Conservation (phyloP, 257 asterid species). For the Cinchona pubescens region DNA sequence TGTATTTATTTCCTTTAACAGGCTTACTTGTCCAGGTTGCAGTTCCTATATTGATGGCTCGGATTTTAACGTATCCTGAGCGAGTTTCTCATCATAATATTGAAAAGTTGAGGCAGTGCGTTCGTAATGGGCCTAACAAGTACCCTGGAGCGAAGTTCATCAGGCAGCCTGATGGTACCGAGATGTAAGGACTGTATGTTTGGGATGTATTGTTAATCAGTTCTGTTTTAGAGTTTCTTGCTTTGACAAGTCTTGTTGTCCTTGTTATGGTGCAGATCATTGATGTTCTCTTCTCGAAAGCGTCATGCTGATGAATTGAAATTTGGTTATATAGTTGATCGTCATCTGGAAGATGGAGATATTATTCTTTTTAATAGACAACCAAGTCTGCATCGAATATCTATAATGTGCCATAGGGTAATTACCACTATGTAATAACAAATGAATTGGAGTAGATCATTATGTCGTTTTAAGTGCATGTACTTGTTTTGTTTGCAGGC, state of each 20-base stretch:
- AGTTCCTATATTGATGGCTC: slow-evolving; percentile 82
- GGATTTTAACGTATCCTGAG: slow-evolving; percentile 81
- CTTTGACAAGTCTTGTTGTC: not conserved
- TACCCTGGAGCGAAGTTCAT: slow-evolving; percentile 92
- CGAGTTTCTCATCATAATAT: slow-evolving; percentile 88
- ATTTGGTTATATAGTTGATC: slow-evolving; percentile 73
- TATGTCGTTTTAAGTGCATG: not conserved
- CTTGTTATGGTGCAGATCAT: slow-evolving; percentile 43
- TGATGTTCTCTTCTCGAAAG: slow-evolving; percentile 51
- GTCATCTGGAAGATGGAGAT: slow-evolving; percentile 96
- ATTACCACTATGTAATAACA: slow-evolving; percentile 16
- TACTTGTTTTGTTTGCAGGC: slow-evolving; percentile 50
- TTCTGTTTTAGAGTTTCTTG: not conserved
- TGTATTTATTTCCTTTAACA: slow-evolving; percentile 12
- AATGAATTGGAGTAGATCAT: not conserved
- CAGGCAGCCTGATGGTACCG: slow-evolving; percentile 66
- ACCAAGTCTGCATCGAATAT: slow-evolving; percentile 97
- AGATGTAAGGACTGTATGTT: slow-evolving; percentile 51
- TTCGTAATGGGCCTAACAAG: slow-evolving; percentile 86
- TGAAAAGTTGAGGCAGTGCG: slow-evolving; percentile 87
- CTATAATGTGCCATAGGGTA: slow-evolving; percentile 95
- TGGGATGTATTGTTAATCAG: not conserved
- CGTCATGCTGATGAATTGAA: slow-evolving; percentile 75
- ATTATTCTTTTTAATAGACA: slow-evolving; percentile 80
- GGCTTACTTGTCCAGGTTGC: slow-evolving; percentile 58